Evolutionary conservation across 2,329 filamentous ascomycete genomes (phyloP).

Genomic region (Reticulascus tulasneorum): DNA sequence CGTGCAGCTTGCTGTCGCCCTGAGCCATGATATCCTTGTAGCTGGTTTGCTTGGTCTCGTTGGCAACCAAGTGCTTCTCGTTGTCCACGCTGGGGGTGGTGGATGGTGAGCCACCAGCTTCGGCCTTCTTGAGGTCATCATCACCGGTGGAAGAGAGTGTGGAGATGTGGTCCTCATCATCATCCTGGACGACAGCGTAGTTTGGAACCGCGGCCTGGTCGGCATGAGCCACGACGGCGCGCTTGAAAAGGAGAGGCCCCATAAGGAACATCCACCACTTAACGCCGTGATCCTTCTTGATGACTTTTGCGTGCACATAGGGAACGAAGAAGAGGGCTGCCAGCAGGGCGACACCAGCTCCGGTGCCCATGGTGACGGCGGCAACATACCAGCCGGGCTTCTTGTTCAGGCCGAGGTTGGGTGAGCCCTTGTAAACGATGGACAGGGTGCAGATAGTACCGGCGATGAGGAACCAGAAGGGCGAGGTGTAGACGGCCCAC

Average conservation of each 20-base stretch:
- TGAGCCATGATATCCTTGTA: constrained; percentile 61
- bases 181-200: constrained; percentile 72
- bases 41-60: constrained; percentile 46
- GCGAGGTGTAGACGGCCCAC: constrained; percentile 70
- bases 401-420: constrained; percentile 59
- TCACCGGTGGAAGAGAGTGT: constrained; percentile 25
- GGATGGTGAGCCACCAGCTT: constrained; percentile 25
- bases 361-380: constrained; percentile 61
- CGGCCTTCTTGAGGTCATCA: constrained; percentile 41
- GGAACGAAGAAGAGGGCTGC: constrained; percentile 71
- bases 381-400: constrained; percentile 66
- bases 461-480: constrained; percentile 74
- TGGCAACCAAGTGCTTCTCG: constrained; percentile 19
- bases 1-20: constrained; percentile 55
- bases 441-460: constrained; percentile 71
- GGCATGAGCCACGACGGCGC: constrained; percentile 48
- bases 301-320: constrained; percentile 60
- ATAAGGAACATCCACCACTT: constrained; percentile 59
- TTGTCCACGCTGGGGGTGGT: constrained; percentile 29
- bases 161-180: constrained; percentile 37
- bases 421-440: constrained; percentile 78
- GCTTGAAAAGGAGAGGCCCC: constrained; percentile 62
- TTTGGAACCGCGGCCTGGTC: constrained; percentile 64
- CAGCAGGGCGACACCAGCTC: constrained; percentile 54
- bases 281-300: constrained; percentile 64